Conservation (phyloP, 495 filamentous ascomycete species). For the Penicillium lagena region DNA sequence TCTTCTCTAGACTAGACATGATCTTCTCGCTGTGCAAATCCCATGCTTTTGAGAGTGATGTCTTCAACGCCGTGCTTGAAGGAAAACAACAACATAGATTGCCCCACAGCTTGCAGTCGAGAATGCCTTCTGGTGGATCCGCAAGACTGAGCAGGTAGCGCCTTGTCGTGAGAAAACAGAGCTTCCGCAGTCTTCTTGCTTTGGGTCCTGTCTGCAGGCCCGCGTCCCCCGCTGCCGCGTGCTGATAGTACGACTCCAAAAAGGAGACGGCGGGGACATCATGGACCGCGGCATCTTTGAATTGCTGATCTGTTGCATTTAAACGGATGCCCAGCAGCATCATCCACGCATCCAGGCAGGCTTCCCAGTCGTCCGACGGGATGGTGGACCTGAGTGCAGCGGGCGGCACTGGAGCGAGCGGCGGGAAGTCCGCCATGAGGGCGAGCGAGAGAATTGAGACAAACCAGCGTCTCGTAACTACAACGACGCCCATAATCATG, state of each 20-base stretch:
- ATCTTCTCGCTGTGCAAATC: constrained; percentile 29
- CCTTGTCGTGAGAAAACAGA: constrained; percentile 55
- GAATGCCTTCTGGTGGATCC: constrained; percentile 16
- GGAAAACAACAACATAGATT: constrained; percentile 35
- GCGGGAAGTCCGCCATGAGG: constrained; percentile 49
- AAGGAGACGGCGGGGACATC: constrained; percentile 54
- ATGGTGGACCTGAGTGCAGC: constrained; percentile 59
- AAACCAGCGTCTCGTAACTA: too few relatives aligned
- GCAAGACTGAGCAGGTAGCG: constrained; percentile 25
- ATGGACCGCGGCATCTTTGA: constrained; percentile 38
- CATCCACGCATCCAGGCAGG: constrained; percentile 73
- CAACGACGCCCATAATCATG: too few relatives aligned
- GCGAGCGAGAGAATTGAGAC: neutral
- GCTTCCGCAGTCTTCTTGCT: constrained; percentile 49
- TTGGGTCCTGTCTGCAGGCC: constrained; percentile 38
- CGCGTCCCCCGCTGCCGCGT: constrained; percentile 36
- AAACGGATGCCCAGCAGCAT: constrained; percentile 57
- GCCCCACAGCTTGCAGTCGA: constrained; percentile 34
- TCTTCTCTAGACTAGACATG: constrained; percentile 34
- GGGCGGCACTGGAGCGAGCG: constrained; percentile 69
- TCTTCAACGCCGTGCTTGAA: constrained; percentile 29
- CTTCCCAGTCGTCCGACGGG: constrained; percentile 65
- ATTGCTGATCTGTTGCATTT: constrained; percentile 46
- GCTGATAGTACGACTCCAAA: constrained; percentile 53
- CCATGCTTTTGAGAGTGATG: constrained; percentile 38